Evolutionary conservation across 2,329 filamentous ascomycete genomes (phyloP).

Genomic region (Phoma sp.): DNA sequence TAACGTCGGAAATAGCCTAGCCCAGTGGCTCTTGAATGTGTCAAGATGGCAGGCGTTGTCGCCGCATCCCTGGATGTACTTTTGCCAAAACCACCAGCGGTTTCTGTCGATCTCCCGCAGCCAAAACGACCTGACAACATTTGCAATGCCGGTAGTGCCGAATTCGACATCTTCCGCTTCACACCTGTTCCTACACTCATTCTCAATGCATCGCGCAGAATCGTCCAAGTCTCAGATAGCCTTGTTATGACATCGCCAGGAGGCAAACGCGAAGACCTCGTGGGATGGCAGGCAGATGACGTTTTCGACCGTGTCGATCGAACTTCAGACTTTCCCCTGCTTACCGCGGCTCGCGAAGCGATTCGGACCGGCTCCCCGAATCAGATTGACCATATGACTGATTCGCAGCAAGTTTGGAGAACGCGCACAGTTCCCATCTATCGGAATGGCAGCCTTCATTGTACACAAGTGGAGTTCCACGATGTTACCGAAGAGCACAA

Average conservation of each 20-base stretch:
- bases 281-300: constrained; percentile 52
- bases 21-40: constrained; percentile 3
- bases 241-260: constrained; percentile 47
- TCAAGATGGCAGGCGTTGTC: constrained; percentile 21
- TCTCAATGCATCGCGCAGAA: constrained; percentile 61
- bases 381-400: constrained; percentile 42
- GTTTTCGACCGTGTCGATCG: constrained; percentile 36
- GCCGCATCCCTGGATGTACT: constrained; percentile 18
- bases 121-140: constrained; percentile 13
- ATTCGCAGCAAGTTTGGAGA: constrained; percentile 37
- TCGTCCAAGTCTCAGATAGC: constrained; percentile 54
- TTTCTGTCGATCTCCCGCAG: constrained; percentile 26
- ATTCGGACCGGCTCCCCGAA: constrained; percentile 47
- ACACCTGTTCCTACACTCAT: constrained; percentile 51
- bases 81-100: constrained; percentile 15
- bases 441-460: constrained; percentile 49
- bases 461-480: constrained; percentile 54
- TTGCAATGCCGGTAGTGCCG: constrained; percentile 15
- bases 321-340: constrained; percentile 46
- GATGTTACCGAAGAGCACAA: constrained; percentile 46
- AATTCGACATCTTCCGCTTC: constrained; percentile 43
- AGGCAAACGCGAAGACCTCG: constrained; percentile 42
- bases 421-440: constrained; percentile 55
- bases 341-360: constrained; percentile 47
- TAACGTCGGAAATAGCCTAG: constrained; percentile 18